Evolutionary conservation across 2,329 filamentous ascomycete species (phyloP).

Genomic region (Cercospora janseana): DNA sequence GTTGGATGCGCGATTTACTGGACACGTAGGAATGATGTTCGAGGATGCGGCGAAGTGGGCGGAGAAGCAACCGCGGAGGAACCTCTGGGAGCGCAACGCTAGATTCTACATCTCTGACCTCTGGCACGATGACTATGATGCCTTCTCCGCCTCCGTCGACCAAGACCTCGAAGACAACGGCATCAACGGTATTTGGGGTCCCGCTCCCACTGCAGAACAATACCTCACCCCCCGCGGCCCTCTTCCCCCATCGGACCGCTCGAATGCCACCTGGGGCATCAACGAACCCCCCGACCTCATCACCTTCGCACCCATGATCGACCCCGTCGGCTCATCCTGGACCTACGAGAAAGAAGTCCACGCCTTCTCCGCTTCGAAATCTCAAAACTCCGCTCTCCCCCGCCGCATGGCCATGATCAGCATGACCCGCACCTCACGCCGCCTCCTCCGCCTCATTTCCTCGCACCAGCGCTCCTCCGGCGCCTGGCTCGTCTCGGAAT

Average conservation of each 20-base stretch:
- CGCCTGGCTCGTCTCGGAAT: conserved; percentile 64
- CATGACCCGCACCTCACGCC: conserved; percentile 67
- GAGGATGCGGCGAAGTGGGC: conserved; percentile 51
- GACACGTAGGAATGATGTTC: conserved; percentile 59
- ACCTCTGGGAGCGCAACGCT: conserved; percentile 68
- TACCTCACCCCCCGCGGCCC: conserved; percentile 39
- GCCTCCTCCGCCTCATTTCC: conserved; percentile 54
- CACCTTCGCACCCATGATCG: conserved; percentile 70
- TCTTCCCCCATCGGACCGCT: conserved; percentile 54
- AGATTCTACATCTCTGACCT: conserved; percentile 68
- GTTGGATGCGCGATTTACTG: conserved; percentile 74
- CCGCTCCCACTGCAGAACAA: conserved; percentile 55
- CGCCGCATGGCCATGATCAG: conserved; percentile 71
- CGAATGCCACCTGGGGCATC: conserved; percentile 69
- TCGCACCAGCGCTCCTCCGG: conserved; percentile 8
- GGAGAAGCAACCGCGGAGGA: conserved; percentile 64
- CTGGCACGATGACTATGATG: conserved; percentile 42
- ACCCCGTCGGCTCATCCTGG: conserved; percentile 68
- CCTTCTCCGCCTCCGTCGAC: conserved; percentile 9
- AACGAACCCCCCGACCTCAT: conserved; percentile 70
- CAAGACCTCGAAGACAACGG: conserved; percentile 57
- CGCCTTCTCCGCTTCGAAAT: conserved; percentile 19
- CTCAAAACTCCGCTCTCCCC: conserved; percentile 43
- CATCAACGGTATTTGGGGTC: conserved; percentile 60
- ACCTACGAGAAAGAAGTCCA: conserved; percentile 63